phyloP scores from a whole-genome alignment of 1,284 basidiomycete genomes.

The Agaricales sp. region DNA sequence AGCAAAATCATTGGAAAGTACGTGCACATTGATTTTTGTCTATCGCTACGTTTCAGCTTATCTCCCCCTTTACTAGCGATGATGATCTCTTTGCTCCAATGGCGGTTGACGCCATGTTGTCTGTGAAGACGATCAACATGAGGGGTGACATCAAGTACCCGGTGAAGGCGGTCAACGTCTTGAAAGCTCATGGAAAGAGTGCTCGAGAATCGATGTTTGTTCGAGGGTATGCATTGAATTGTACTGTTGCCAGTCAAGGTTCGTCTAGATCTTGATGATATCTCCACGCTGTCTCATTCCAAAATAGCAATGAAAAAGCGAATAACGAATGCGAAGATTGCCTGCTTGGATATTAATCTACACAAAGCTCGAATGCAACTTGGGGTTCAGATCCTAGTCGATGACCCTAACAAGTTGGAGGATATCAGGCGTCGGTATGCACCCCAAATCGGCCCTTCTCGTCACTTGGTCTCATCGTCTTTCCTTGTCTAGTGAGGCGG shows the following conservation, averaged over 20 bases:
- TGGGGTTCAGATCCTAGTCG: conserved; percentile 95
- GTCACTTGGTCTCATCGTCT: conserved; percentile 4
- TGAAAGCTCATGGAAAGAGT: conserved; percentile 97
- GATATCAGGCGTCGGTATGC: conserved; percentile 85
- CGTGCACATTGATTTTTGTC: conserved; percentile 22
- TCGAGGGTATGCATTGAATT: conserved; percentile 97
- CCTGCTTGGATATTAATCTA: conserved; percentile 97
- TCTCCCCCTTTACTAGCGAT: conserved; percentile 46
- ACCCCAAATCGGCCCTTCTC: conserved; percentile 3
- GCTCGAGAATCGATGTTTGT: conserved; percentile 93
- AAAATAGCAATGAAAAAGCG: conserved; percentile 92
- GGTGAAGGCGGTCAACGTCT: conserved; percentile 98
- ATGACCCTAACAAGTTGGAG: conserved; percentile 94
- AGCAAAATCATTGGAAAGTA: conserved; percentile 98
- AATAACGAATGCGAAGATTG: conserved; percentile 91
- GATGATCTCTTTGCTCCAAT: conserved; percentile 98
- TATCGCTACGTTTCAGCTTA: conserved; percentile 1
- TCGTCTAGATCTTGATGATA: conserved; percentile 13
- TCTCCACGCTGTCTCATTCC: not conserved
- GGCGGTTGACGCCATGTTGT: conserved; percentile 98
- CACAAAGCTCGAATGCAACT: conserved; percentile 97
- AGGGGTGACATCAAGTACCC: conserved; percentile 98
- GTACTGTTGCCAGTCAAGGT: conserved; percentile 98
- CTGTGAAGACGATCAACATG: conserved; percentile 91
- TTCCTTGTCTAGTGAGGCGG: conserved; percentile 62